Percentiles rank a stretch among this genome's conserved stretches.
Conservation (phyloP, 495 filamentous ascomycete genomes). For the Xylona heveae region DNA sequence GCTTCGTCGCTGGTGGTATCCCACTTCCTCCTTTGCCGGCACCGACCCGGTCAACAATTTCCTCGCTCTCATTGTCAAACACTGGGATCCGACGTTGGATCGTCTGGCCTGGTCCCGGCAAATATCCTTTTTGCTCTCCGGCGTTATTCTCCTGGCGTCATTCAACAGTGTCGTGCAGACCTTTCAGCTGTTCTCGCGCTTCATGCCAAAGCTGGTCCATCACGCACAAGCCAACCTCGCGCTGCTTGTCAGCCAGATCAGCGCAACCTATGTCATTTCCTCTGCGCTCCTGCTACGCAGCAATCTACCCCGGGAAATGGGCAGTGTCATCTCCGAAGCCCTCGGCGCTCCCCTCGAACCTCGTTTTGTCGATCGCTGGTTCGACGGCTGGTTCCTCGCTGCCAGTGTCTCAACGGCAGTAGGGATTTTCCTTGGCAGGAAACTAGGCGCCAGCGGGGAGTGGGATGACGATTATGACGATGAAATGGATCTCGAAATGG, state of each 20-base stretch:
- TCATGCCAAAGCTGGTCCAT: slow-evolving; percentile 38
- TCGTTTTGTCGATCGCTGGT: slow-evolving; percentile 65
- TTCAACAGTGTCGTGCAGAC: slow-evolving; percentile 60
- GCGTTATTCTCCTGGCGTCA: slow-evolving; percentile 54
- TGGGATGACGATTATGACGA: slow-evolving; percentile 32
- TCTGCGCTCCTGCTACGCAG: slow-evolving; percentile 50
- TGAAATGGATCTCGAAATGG: slow-evolving; percentile 43
- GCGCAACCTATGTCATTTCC: slow-evolving; percentile 59
- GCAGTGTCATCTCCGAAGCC: slow-evolving; percentile 47
- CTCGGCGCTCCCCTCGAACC: slow-evolving; percentile 45
- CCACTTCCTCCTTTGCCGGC: slow-evolving; percentile 36
- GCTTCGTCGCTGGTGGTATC: slow-evolving; percentile 16
- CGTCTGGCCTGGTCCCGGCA: slow-evolving; percentile 51
- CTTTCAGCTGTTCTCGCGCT: slow-evolving; percentile 48
- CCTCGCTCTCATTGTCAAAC: slow-evolving; percentile 46
- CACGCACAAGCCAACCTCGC: slow-evolving; percentile 43
- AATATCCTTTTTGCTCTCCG: slow-evolving; percentile 58
- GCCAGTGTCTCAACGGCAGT: slow-evolving; percentile 36
- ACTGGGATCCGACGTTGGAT: slow-evolving; percentile 52
- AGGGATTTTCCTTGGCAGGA: slow-evolving; percentile 47
- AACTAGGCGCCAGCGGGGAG: slow-evolving; percentile 23
- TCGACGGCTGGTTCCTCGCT: slow-evolving; percentile 58
- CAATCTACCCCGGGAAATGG: slow-evolving; percentile 50
- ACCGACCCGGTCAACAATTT: slow-evolving; percentile 62
- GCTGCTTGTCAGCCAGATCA: slow-evolving; percentile 51